These are phyloP conservation scores for Purshia tridentata DNA, from an alignment of 306 rosid species.

Conservation along the genomic window DNA sequence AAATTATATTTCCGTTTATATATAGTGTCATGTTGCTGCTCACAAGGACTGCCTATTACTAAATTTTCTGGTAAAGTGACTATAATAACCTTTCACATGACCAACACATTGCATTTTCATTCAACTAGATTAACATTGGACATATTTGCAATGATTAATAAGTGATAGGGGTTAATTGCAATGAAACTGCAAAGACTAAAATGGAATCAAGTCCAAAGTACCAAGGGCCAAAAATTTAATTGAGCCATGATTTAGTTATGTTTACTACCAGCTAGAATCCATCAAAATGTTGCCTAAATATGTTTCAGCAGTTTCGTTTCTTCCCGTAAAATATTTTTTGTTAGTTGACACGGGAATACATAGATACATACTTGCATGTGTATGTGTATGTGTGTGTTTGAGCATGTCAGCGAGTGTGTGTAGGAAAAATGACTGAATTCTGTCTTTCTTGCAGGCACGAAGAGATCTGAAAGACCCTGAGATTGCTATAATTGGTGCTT, in stretches of 20 bases:
- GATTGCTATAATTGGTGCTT: constrained; percentile 89
- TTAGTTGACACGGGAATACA: neutral
- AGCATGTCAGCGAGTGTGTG: neutral
- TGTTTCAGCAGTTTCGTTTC: neutral
- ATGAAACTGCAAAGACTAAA: neutral
- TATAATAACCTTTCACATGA: neutral
- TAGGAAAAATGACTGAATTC: neutral
- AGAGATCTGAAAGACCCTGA: constrained; percentile 85
- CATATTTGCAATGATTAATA: neutral
- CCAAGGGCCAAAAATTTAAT: neutral
- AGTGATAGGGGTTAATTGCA: neutral
- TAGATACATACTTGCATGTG: neutral
- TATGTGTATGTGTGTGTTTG: neutral
- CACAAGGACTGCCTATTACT: neutral
- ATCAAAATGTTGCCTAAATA: neutral
- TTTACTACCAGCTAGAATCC: neutral
- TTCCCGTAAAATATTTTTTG: neutral
- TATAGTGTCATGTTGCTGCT: neutral
- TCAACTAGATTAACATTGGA: neutral
- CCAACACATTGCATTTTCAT: neutral
- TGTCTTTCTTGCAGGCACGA: constrained; percentile 52
- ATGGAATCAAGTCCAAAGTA: neutral
- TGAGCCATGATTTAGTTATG: neutral
- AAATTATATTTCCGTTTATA: neutral
- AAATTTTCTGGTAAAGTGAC: neutral